phyloP scores from a whole-genome alignment of 2,329 filamentous ascomycete species.

The Paraphoma sp. region DNA sequence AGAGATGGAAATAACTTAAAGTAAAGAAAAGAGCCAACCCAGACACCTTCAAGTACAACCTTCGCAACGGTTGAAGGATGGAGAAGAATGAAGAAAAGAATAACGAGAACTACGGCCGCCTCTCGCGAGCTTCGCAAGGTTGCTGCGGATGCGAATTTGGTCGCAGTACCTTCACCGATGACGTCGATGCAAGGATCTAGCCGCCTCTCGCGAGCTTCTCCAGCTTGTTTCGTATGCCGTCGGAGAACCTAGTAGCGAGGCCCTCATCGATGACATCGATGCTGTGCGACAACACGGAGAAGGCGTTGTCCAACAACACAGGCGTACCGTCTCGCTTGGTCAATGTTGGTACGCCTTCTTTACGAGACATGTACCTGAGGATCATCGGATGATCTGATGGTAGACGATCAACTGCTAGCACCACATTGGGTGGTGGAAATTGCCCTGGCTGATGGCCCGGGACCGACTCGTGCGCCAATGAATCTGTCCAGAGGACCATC shows the following conservation, averaged over 20 bases:
- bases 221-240: constrained; percentile 62
- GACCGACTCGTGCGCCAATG: constrained; percentile 58
- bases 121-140: no score
- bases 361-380: constrained; percentile 59
- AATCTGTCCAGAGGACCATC: constrained; percentile 56
- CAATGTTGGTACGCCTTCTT: constrained; percentile 60
- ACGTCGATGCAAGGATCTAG: not conserved
- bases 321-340: constrained; percentile 58
- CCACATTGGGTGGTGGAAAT: constrained; percentile 42
- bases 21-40: not conserved
- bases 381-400: constrained; percentile 59
- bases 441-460: constrained; percentile 45
- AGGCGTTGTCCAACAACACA: constrained; percentile 56
- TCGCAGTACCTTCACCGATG: not conserved
- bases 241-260: constrained; percentile 59
- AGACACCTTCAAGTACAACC: not conserved
- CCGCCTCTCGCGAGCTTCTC: constrained; percentile 51
- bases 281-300: constrained; percentile 58
- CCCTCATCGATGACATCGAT: constrained; percentile 62
- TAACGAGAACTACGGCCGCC: not conserved
- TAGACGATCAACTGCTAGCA: constrained; percentile 60
- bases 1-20: constrained; percentile 14
- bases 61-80: not conserved
- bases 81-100: constrained; percentile 9
- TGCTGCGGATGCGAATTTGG: no score